Evolutionary conservation across 2,329 filamentous ascomycete species (phyloP), one percentile per base, ranked within the genome.

Genomic region (Xylariaceae sp.): DNA sequence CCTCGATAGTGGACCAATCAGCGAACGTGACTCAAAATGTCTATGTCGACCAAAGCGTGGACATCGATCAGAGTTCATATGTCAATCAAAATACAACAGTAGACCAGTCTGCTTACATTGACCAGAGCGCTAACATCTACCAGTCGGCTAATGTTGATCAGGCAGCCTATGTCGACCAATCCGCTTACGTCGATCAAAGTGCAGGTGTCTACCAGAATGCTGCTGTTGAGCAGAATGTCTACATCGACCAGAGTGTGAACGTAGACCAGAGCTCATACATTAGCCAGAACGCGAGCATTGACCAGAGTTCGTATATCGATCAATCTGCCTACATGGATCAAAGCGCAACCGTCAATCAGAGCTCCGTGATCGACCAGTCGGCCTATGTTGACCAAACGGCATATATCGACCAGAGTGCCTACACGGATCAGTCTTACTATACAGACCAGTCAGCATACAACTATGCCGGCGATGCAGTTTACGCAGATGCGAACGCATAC

Each of bases 1-100:
- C 22, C 4, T 28, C 22, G 22, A 28, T 7, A 28, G 22, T 28
- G 4, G 22, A 28, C 22, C 22, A 28, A 28, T 28, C 22, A 28
- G 22, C 22, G 22, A 28, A 28, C 7, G 22, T 28, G 22, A 28
- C 22, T 10, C 54, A 54, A 19, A 54, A 42, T 22, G 17, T 31
- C 1, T 40, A 51, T 9, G 14, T 50, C 4, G 42, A 46, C 14
- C 54, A 56, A 31, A 51, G 42, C 31, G 31, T 46, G 18, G 28
- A 41, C 2, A 34, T 56, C 9, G 51, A 56, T 13, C 46, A 55
- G 19, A 45, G 33, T 6, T 31, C 50, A 1, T 51, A 56, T 28
- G 11, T 56, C 3, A 47, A 56, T 19, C 54, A 56, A n/a, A 50
- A 42, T 12, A 6, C 36, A 2, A 28, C 22, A 5, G 22, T 28